These are phyloP conservation scores for Suillus cothurnatus DNA, from an alignment of 768 basidiomycete genomes.

Conservation along the genomic window DNA sequence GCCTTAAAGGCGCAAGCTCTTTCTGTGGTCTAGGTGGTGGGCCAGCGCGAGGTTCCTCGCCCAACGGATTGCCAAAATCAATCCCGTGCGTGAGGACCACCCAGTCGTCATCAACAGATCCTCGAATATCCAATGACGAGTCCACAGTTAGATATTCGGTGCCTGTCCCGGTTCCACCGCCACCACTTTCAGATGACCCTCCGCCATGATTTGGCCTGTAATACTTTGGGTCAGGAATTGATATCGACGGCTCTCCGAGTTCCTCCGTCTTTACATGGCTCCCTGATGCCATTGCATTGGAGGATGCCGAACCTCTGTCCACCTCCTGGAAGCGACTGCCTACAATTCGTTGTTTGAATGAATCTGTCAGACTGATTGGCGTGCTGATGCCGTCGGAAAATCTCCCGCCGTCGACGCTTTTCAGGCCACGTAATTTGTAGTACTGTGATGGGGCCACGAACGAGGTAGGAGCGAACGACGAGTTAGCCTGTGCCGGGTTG, in stretches of 20 bases:
- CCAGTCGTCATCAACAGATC: slow-evolving; percentile 49
- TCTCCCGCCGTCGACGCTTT: slow-evolving; percentile 60
- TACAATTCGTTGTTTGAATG: slow-evolving; percentile 60
- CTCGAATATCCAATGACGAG: background rate
- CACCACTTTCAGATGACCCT: slow-evolving; percentile 9
- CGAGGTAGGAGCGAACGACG: slow-evolving; percentile 73
- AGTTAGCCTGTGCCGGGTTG: slow-evolving; percentile 67
- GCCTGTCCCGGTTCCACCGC: slow-evolving; percentile 4
- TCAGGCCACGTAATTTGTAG: slow-evolving; percentile 69
- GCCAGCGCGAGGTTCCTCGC: slow-evolving; percentile 23
- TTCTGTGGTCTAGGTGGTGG: slow-evolving; percentile 18
- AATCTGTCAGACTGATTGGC: slow-evolving; percentile 54
- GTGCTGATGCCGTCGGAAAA: slow-evolving; percentile 48
- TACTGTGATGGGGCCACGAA: slow-evolving; percentile 81
- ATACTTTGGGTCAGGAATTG: slow-evolving; percentile 42
- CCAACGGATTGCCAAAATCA: slow-evolving; percentile 4
- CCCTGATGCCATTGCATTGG: slow-evolving; percentile 62
- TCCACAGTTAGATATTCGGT: slow-evolving; percentile 23
- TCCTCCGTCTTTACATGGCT: slow-evolving; percentile 57
- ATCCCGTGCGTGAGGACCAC: slow-evolving; percentile 53
- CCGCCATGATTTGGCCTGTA: slow-evolving; percentile 57
- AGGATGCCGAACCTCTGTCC: slow-evolving; percentile 57
- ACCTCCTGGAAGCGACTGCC: slow-evolving; percentile 77
- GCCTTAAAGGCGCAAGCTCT: slow-evolving; percentile 7
- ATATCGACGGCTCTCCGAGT: slow-evolving; percentile 46